Conservation (phyloP, 371 early-diverging fungal genomes). For the Zopfochytrium polystomum region DNA sequence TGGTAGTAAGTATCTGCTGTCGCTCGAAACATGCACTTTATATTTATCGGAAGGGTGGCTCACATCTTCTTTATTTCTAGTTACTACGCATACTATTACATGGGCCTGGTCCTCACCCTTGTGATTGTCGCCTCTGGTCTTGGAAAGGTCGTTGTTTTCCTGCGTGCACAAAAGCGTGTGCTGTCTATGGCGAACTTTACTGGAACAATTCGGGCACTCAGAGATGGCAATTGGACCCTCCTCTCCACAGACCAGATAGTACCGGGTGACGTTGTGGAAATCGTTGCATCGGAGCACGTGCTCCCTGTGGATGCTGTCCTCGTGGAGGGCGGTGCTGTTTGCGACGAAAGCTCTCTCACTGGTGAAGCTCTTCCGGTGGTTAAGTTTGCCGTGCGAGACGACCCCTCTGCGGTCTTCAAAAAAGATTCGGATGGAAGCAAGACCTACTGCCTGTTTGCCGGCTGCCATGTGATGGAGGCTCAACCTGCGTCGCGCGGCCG, state of each 20-base stretch:
- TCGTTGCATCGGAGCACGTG: conserved; percentile 43
- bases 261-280: conserved; percentile 71
- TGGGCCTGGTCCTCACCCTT: conserved; percentile 68
- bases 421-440: conserved; percentile 43
- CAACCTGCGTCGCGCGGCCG: conserved; percentile 21
- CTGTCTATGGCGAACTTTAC: conserved; percentile 38
- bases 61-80: background rate
- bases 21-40: too few relatives aligned
- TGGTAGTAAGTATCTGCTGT: conserved; percentile 52
- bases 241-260: conserved; percentile 59
- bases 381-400: conserved; percentile 63
- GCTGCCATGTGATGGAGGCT: conserved; percentile 59
- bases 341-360: conserved; percentile 71
- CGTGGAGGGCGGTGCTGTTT: conserved; percentile 65
- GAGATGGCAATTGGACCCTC: conserved; percentile 56
- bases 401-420: conserved; percentile 33
- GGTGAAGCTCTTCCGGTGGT: conserved; percentile 80
- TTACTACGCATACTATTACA: conserved; percentile 67
- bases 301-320: conserved; percentile 69
- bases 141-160: conserved; percentile 65
- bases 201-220: conserved; percentile 42
- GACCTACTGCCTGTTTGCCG: conserved; percentile 61
- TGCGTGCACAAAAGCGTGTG: conserved; percentile 62
- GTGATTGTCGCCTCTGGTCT: conserved; percentile 69
- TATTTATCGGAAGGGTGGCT: too few relatives aligned